Evolutionary conservation across 78 protist species (phyloP), one percentile per base, ranked within the genome.

Genomic region (Dictyostelium citrinum): DNA sequence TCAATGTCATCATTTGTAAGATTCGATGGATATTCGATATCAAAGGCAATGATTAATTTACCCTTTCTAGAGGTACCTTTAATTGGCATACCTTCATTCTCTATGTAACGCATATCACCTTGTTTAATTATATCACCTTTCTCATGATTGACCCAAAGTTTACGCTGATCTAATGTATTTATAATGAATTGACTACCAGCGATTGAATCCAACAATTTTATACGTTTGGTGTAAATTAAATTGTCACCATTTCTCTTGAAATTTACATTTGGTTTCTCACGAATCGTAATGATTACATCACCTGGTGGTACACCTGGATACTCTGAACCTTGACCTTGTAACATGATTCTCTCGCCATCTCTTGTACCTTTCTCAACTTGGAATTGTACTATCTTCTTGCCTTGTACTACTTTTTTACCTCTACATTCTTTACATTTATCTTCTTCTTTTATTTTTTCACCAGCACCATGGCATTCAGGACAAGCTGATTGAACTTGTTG

Each of bases 401-500:
- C 46, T 33, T 55, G 78, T 17, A n/a, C 24, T 29, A 88, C 43
- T 49, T n/a, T 78, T 43, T 88, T 88, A 31, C 93, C 93, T 49
- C 68, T 76, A 79, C 93, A 88, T 6, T 45, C 68, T 64, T 31
- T 29, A 88, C 93, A 88, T 49, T 78, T 88, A 16, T 88, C 93
- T 0, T 31, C 93, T n/a, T 88, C 93, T 43, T 60, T 79, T 1
- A 88, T 58, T 20, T 58, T 88, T 11, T 78, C 85, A 45, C 93
- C 93, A 22, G 93, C 68, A n/a, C 85, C 93, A 67, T 88, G 46
- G 35, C 93, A 88, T 3, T 61, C 55, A 2, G 85, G 93, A 88
- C 93, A 88, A 7, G 46, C 45, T 9, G 84, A 17, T 78, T 93
- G 98, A 33, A 94, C 39, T 84, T 97, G 98, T 82, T 96, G 97